A percentile compares a stretch with the other conserved stretches of the same genome.
phyloP scores from a whole-genome alignment of 441 rosid species.

The Flueggea neowawraea region DNA sequence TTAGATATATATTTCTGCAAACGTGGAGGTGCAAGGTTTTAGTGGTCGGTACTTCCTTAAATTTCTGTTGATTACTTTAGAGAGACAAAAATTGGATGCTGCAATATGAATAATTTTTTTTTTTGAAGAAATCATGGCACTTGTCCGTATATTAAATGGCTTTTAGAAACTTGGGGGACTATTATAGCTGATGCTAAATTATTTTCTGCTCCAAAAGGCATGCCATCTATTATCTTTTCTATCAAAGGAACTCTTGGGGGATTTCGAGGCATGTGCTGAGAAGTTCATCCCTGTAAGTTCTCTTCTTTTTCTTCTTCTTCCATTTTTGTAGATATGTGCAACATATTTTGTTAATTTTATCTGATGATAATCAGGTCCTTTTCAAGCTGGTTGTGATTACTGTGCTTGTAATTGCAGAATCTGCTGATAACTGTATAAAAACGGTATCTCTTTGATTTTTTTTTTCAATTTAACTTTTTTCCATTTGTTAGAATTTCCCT shows the following conservation, averaged over 20 bases:
- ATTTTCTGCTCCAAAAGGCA: conserved; percentile 48
- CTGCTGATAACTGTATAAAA: conserved; percentile 98
- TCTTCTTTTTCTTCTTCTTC: conserved; percentile 1
- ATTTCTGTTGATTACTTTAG: too few species aligned
- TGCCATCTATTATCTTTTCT: conserved; percentile 93
- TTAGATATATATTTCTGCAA: too few species aligned
- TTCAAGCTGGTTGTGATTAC: conserved; percentile 99
- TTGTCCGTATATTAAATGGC: conserved; percentile 1
- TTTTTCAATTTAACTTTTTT: conserved; percentile 14
- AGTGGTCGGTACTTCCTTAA: too few species aligned
- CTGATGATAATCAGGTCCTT: conserved; percentile 82
- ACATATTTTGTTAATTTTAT: conserved; percentile 26
- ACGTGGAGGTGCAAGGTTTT: too few species aligned
- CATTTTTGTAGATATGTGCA: conserved; percentile 3
- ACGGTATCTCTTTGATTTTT: conserved; percentile 48
- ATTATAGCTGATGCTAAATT: conserved; percentile 17
- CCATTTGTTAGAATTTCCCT: conserved; percentile 14
- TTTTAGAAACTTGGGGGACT: conserved; percentile 2
- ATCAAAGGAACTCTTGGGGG: conserved; percentile 95
- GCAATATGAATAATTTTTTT: neutral
- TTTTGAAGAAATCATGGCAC: neutral
- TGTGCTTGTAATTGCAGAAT: conserved; percentile 99
- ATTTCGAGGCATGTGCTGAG: conserved; percentile 96
- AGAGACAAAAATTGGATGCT: too few species aligned
- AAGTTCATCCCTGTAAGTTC: conserved; percentile 82